Evolutionary conservation across 352 stramenopile genomes (phyloP), one percentile per base, ranked within the genome.

Genomic region (Phytophthora palmivora): DNA sequence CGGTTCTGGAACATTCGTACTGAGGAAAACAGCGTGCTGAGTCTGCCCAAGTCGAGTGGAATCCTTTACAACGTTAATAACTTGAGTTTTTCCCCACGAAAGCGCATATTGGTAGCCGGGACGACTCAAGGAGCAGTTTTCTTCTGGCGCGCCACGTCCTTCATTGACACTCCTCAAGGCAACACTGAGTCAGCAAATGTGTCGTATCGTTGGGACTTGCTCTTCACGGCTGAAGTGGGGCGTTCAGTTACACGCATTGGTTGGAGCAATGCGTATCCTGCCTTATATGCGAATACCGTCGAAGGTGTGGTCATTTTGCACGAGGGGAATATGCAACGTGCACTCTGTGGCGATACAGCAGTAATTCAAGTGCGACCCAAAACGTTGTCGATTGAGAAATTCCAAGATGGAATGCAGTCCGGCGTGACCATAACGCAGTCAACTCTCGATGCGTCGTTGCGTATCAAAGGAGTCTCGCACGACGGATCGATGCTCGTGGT

Each of bases 11-110:
- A 98, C 59, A 74, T 98, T 16, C 73, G 87, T 11, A 81, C 84
- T 1, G 94, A 98, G 47, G 88, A 98, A 56, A 98, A 95, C 67
- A 98, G 96, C 52, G 85, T 97, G 4, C 60, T 98, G 21, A 95
- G 77, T 44, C 65, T 97, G 7, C 79, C 84, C 0, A 89, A 88
- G 52, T 55, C 68, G 7, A 64, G 62, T 18, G 65, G 60, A 5
- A 18, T 68, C 15, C 74, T 52, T 22, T 91, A 95, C 58, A 80
- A 89, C 30, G 89, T 97, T 16, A 87, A 86, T 49, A 85, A 76
- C 41, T 77, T 98, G 37, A 82, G 90, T 49, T 98, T 98, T 50
- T 96, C 92, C 7, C 84, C 92, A 16, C 68, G 84, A 10, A 83
- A 87, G n/a, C 87, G 95, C 33, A 81, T 96, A 34, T 72, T 98